These are phyloP conservation scores for Melastoma malabathricum DNA, from an alignment of 345 rosid genomes.

Conservation along the genomic window DNA sequence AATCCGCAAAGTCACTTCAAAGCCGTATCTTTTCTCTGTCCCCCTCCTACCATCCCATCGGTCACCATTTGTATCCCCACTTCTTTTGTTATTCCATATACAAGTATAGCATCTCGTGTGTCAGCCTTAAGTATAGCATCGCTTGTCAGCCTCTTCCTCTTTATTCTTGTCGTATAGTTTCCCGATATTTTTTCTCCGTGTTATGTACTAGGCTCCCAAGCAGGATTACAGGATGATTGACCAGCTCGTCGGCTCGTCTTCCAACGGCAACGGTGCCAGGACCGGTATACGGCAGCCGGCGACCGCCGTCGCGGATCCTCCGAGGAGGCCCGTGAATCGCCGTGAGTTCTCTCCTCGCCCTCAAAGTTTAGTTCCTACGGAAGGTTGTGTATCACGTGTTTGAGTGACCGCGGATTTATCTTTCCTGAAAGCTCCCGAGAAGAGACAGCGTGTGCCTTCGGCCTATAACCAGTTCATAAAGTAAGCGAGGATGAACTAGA, in stretches of 20 bases:
- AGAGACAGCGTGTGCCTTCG: slow-evolving; percentile 96
- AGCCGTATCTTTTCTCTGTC: slow-evolving; percentile 12
- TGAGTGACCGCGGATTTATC: not conserved
- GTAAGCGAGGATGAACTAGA: slow-evolving; percentile 20
- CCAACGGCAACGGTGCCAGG: slow-evolving; percentile 36
- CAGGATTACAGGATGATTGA: slow-evolving; percentile 37
- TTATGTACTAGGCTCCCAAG: slow-evolving; percentile 26
- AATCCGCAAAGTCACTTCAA: slow-evolving; percentile 29
- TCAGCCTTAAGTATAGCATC: too few relatives aligned
- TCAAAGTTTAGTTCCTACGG: too few relatives aligned
- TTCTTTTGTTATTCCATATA: too few relatives aligned
- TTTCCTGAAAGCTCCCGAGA: slow-evolving; percentile 61
- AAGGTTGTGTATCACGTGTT: too few relatives aligned
- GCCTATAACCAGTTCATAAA: slow-evolving; percentile 97
- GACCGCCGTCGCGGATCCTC: slow-evolving; percentile 23
- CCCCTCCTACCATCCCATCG: not conserved
- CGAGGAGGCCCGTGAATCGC: slow-evolving; percentile 57
- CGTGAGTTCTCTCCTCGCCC: slow-evolving; percentile 30
- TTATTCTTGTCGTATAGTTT: not conserved
- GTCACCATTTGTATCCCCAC: too few relatives aligned
- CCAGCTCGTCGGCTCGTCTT: slow-evolving; percentile 36
- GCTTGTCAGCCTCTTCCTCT: too few relatives aligned
- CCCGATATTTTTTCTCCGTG: not conserved
- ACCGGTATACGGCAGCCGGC: slow-evolving; percentile 30
- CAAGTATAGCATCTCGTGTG: too few relatives aligned